Evolutionary conservation across 345 rosid genomes (phyloP), one percentile per base, ranked within the genome.

Genomic region (Dipteronia dyeriana): DNA sequence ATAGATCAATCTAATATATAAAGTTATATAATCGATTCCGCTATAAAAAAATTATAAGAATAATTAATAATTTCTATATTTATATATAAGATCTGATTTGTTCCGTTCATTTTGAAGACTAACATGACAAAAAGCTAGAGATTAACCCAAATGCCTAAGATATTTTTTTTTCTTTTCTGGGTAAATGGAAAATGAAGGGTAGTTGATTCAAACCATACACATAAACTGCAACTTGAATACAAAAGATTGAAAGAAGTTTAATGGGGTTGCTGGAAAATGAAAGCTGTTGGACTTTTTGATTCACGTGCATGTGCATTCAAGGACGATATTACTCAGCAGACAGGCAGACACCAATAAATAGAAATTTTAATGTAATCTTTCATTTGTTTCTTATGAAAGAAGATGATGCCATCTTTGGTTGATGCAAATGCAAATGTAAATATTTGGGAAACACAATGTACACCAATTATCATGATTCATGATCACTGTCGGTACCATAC

Each of bases 201-300:
- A 26, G 26, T 26, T 1, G 26, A 26, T 26, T 26, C 26, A 26
- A 26, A 26, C 26, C 26, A 26, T 26, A 26, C 26, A 26, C 26
- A 26, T 26, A 26, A 26, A 26, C 26, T 26, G n/a, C 26, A 26
- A 26, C 26, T 26, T 26, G 26, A 26, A 26, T 26, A 26, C 26
- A 56, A 17, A 56, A 17, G 8, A 17, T 26, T 20, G 23, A 1
- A 17, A 56, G 22, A n/a, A 13, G 61, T 56, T 56, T 7, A 56
- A 8, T 17, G 61, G 61, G 69, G 69, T 22, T 6, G 69, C 69
- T 19, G 25, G 68, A 16, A 65, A 65, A 65, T 4, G 68, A 66
- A 9, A 19, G 47, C 38, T 34, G 4, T 5, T 14, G 22, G 3
- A 56, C 61, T 38, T 31, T 34, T 7, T 66, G 11, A 17, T 38